Base-by-base conservation (phyloP, 2,329 filamentous ascomycete species). In the Exophiala bonariae region DNA sequence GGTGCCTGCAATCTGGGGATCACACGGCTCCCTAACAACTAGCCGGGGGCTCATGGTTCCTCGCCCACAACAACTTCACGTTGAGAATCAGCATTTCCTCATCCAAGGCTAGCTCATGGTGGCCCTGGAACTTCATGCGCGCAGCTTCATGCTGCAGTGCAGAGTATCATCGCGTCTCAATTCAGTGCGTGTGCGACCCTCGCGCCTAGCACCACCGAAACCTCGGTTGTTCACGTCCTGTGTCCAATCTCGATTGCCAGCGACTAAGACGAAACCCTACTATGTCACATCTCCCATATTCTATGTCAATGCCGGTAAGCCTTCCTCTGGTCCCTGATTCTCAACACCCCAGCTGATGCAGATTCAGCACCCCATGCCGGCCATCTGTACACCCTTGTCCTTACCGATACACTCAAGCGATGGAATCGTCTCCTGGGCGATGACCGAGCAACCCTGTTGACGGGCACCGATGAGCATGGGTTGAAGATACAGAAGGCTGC, bases 261-360 rank as follows among this genome's bases (percentile, higher is more conserved):
- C 6, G 23, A 26, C 23, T 6, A 26, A 26, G 18, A 35, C 31
- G 51, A 97, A 97, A 73, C 90, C 92, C 7, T 96, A 86, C 74
- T 99, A 97, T 75, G 78, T 96, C 61, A 97, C 93, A 4, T 95
- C 90, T 7, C 93, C 93, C 2, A 99, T 99, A 11, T 99, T 97
- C 75, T 99, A 99, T 69, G 93, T 99, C 73, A 99, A 99, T 79
- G 89, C 91, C 45, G 83, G 89, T 91, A 73, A 57, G 43, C 22
- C 42, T 45, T 20, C 31, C n/a, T 18, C 14, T 13, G 18, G 3
- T 30, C 49, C 5, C 10, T n/a, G n/a, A 36, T 14, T 36, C 22
- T 11, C 23, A 26, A 26, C 6, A 26, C 23, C 23, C 28, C 33
- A 4, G 46, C 41, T 52, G 13, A 49, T 23, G 35, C 20, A 19